Evolutionary conservation across 148 eudicot genomes (phyloP), one percentile per base, ranked within the genome.

Genomic region (Oxyria digyna): DNA sequence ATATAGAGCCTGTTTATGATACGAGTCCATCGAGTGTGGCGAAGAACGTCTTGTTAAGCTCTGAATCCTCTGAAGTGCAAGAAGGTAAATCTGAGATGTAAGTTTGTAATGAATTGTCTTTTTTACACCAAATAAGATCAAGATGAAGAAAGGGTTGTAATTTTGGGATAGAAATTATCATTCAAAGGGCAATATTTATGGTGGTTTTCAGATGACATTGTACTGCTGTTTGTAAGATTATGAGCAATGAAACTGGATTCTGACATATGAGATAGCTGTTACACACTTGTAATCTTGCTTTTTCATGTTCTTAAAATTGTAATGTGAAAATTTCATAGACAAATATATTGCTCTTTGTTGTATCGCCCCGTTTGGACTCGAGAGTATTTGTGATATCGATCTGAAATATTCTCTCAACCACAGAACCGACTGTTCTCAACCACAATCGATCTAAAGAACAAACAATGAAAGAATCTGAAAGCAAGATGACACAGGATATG

Each of bases 1-100:
- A 57, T 4, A 73, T 69, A 55, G 85, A 84, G 40, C 96, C 95
- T 48, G 83, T 89, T 52, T 93, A 82, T 64, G 65, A 59, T 4
- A 69, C 80, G n/a, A 89, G 95, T 72, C 96, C 98, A 20, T 73
- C 78, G 6, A 67, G 74, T 63, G 38, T 59, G 20, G 79, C 71
- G 8, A 78, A 82, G 69, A 77, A 42, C 69, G 67, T 71, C n/a
- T 72, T 81, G 55, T 74, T 75, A 26, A 67, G 79, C 31, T 70
- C 78, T 15, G 65, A 59, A 13, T 59, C 37, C 5, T 29, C 65
- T 29, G 8, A 29, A 4, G 8, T 29, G 38, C 18, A 59, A 31
- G 65, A 59, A 14, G 38, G 14, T 29, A 59, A 31, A 31, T 26
- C 37, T 29, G 65, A 59, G 13, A 31, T 1, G 18, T 59, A 59